Evolutionary conservation across 2,329 filamentous ascomycete species (phyloP), one percentile per base, ranked within the genome.

Genomic region (Periconia sp.): DNA sequence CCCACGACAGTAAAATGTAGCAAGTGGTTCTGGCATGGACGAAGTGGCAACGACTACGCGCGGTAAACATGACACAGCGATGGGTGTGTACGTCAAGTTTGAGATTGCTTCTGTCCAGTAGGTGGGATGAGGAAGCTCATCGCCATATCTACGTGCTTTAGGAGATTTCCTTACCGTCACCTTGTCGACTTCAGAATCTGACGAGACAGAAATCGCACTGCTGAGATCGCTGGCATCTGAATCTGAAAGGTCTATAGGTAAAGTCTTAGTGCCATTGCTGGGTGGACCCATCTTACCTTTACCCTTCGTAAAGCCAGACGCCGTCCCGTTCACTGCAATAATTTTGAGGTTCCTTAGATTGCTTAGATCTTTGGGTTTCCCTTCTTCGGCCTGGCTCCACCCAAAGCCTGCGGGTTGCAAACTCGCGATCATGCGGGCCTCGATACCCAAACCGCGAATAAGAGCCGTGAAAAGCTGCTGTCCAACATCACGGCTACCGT

Each of bases 91-190:
- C 0, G 90, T 93, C 3, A 91, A 81, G 1, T 91, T 89, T 0
- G 92, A 97, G 1, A 94, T 79, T 2, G 90, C 88, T 72, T 99
- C 94, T 0, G 89, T 89, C 94, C 94, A 99, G 72, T 97, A 97
- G 47, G 90, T 88, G 1, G 94, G 92, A 60, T 88, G 94, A 2
- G 87, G 84, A 27, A 97, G 79, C 61, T 96, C 92, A 18, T 82
- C 80, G 62, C 96, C 91, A 63, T 87, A 90, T 50, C 68, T 65
- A 50, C 81, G 79, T 54, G 79, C 81, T 23, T 68, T 65, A 46
- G 66, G 69, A 7, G 62, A 64, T 40, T 71, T 74, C 60, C 75
- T 81, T 47, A 71, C 74, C 6, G 31, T 78, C 74, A 13, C 84
- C 8, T 87, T 73, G 1, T 86, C 76, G 0, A 84, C 84, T 15